Evolutionary conservation across 306 rosid species (phyloP).

Genomic region (Inga laurina): DNA sequence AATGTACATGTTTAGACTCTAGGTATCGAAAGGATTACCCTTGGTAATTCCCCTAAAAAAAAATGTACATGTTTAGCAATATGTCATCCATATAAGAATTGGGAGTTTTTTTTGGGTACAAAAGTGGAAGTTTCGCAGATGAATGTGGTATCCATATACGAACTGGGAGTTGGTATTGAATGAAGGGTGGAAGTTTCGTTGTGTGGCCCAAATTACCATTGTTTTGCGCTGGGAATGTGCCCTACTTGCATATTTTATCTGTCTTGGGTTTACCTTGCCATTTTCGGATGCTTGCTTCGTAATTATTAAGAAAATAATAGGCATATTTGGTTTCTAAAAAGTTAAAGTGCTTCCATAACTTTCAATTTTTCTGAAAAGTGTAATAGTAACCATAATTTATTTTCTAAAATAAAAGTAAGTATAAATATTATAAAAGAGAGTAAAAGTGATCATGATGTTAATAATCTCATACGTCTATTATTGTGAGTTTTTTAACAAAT

Average conservation of each 20-base stretch:
- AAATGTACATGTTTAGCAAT: not conserved
- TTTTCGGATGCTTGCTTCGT: not conserved
- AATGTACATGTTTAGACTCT: no score
- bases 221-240: not conserved
- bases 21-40: no score
- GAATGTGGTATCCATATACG: not conserved
- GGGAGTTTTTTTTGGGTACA: not conserved
- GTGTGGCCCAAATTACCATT: not conserved
- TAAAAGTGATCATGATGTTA: no score
- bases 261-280: not conserved
- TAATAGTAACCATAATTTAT: no score
- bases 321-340: no score
- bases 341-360: no score
- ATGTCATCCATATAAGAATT: not conserved
- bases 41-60: no score
- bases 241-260: not conserved
- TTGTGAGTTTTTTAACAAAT: no score
- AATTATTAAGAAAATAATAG: not conserved
- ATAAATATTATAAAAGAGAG: not conserved
- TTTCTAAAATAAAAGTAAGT: no score
- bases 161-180: not conserved
- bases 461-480: no score
- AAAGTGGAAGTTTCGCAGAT: no score
- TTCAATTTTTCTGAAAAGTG: no score
- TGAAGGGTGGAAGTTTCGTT: not conserved